A percentile compares a stretch with the other conserved stretches of the same genome.
Conservation (phyloP, 2,329 filamentous ascomycete genomes). For the Fusarium sp. region DNA sequence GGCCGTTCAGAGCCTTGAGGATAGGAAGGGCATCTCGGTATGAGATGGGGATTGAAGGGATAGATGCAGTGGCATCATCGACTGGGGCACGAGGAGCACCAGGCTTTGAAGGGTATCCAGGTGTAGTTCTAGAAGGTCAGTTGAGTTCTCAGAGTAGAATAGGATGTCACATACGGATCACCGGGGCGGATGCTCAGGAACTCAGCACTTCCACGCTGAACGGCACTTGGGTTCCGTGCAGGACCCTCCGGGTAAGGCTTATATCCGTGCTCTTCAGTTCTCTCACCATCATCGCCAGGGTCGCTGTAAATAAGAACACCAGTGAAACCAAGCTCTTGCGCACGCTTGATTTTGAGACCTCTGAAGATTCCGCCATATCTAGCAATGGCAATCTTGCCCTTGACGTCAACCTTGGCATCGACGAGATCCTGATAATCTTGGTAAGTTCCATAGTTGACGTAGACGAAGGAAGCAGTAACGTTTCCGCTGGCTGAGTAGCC, state of each 20-base stretch:
- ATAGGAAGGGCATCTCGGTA: conserved; percentile 88
- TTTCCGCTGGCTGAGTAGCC: conserved; percentile 94
- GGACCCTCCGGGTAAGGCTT: conserved; percentile 85
- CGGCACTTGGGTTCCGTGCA: conserved; percentile 86
- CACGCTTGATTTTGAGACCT: conserved; percentile 91
- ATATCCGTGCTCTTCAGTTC: conserved; percentile 84
- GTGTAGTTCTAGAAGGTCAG: conserved; percentile 71
- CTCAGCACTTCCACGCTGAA: conserved; percentile 88
- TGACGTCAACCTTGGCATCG: conserved; percentile 76
- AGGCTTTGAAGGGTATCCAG: conserved; percentile 92
- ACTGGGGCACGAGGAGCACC: conserved; percentile 81
- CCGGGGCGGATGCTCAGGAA: conserved; percentile 78
- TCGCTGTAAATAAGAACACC: conserved; percentile 89
- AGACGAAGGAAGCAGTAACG: conserved; percentile 87
- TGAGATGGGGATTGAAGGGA: conserved; percentile 92
- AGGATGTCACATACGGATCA: conserved; percentile 66
- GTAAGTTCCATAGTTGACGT: conserved; percentile 91
- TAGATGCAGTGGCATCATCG: conserved; percentile 77
- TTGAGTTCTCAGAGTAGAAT: background rate
- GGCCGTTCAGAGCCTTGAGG: conserved; percentile 88
- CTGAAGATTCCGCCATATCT: conserved; percentile 90
- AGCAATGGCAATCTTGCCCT: conserved; percentile 87
- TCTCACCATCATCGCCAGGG: conserved; percentile 85
- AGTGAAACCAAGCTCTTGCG: conserved; percentile 89
- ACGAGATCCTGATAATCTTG: conserved; percentile 85